These are phyloP conservation scores for Fusarium sp. DNA, from an alignment of 2,329 filamentous ascomycete species.

Conservation along the genomic window DNA sequence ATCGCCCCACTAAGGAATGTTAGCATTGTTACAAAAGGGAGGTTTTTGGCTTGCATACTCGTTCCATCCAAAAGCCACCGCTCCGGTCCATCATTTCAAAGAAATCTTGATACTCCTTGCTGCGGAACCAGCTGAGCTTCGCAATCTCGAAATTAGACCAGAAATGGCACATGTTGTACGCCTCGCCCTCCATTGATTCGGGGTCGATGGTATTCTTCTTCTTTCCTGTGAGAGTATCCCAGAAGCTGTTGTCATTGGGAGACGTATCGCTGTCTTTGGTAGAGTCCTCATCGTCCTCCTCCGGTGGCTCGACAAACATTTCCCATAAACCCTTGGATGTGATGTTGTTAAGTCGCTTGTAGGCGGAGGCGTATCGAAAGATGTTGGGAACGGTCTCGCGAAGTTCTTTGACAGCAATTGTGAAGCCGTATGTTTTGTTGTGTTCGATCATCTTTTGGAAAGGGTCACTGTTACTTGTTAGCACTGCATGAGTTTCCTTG, in stretches of 20 bases:
- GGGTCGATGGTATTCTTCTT: slow-evolving; percentile 84
- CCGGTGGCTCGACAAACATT: slow-evolving; percentile 89
- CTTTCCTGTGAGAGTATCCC: slow-evolving; percentile 76
- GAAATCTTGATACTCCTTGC: slow-evolving; percentile 97
- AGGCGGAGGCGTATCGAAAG: slow-evolving; percentile 98
- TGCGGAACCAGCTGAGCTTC: slow-evolving; percentile 92
- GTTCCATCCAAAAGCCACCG: slow-evolving; percentile 99
- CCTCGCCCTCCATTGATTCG: slow-evolving; percentile 95
- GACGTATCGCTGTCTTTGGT: slow-evolving; percentile 73
- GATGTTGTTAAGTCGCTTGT: slow-evolving; percentile 91
- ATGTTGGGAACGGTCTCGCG: slow-evolving; percentile 98
- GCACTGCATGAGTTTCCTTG: background rate
- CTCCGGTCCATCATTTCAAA: slow-evolving; percentile 99
- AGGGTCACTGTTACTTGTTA: slow-evolving; percentile 73
- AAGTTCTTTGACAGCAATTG: slow-evolving; percentile 97
- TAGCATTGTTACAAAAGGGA: slow-evolving; percentile 35
- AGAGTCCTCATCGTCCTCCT: slow-evolving; percentile 70
- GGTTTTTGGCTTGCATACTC: slow-evolving; percentile 65
- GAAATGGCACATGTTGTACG: slow-evolving; percentile 99
- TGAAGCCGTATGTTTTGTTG: slow-evolving; percentile 99
- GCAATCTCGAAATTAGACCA: slow-evolving; percentile 99
- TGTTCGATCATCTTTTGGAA: slow-evolving; percentile 93
- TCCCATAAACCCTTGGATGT: slow-evolving; percentile 96
- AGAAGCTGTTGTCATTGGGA: slow-evolving; percentile 83
- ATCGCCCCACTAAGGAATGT: slow-evolving; percentile 84